Conservation (phyloP, 345 rosid species). For the Populus tremula region DNA sequence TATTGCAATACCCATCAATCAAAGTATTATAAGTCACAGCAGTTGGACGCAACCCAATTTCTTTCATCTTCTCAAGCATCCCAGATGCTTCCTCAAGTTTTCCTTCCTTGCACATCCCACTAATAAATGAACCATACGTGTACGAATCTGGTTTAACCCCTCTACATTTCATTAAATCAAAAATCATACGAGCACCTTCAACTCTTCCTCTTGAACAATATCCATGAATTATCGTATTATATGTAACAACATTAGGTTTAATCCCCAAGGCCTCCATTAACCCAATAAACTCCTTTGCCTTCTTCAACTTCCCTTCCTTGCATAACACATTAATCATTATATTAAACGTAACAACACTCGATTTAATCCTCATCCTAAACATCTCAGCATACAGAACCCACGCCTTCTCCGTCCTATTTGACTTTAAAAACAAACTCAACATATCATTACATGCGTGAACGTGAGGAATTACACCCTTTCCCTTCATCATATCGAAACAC, state of each 20-base stretch:
- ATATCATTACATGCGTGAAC: slow-evolving; percentile 66
- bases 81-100: slow-evolving; percentile 60
- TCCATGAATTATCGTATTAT: slow-evolving; percentile 77
- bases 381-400: slow-evolving; percentile 96
- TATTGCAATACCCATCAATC: slow-evolving; percentile 73
- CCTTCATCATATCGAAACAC: slow-evolving; percentile 68
- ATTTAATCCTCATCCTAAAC: slow-evolving; percentile 77
- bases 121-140: slow-evolving; percentile 67
- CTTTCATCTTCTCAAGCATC: slow-evolving; percentile 59
- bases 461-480: slow-evolving; percentile 59
- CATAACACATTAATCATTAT: slow-evolving; percentile 90
- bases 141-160: slow-evolving; percentile 68
- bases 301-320: slow-evolving; percentile 76
- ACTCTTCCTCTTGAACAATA: slow-evolving; percentile 62
- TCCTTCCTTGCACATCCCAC: slow-evolving; percentile 78
- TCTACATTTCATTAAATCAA: slow-evolving; percentile 54
- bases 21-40: slow-evolving; percentile 76
- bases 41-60: slow-evolving; percentile 56
- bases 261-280: slow-evolving; percentile 65
- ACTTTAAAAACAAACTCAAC: slow-evolving; percentile 59
- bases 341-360: slow-evolving; percentile 64
- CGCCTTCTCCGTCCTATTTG: slow-evolving; percentile 51
- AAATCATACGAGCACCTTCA: slow-evolving; percentile 64
- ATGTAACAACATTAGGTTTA: slow-evolving; percentile 68
- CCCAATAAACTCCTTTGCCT: slow-evolving; percentile 59